These are phyloP conservation scores for Thymus quinquecostatus DNA, from an alignment of 257 asterid species.

Conservation along the genomic window DNA sequence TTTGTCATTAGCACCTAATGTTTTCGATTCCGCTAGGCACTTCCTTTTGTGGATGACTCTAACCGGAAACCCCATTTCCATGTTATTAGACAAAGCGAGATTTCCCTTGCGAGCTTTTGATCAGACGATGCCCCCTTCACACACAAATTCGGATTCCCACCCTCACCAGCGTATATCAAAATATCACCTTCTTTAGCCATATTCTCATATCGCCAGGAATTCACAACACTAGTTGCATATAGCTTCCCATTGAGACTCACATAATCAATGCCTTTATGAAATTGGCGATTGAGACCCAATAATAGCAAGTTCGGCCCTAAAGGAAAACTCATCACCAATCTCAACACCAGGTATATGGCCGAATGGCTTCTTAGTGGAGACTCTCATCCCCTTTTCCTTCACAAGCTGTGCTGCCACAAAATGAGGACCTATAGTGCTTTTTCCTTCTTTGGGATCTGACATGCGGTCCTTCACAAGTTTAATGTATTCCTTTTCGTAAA, in stretches of 20 bases:
- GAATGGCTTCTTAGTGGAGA: slow-evolving; percentile 30
- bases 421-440: background rate
- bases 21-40: slow-evolving; percentile 23
- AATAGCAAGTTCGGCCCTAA: slow-evolving; percentile 63
- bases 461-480: slow-evolving; percentile 44
- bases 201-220: slow-evolving; percentile 63
- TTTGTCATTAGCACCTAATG: slow-evolving; percentile 22
- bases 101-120: slow-evolving; percentile 78
- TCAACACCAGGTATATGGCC: slow-evolving; percentile 73
- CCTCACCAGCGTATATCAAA: slow-evolving; percentile 73
- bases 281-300: slow-evolving; percentile 67
- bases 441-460: slow-evolving; percentile 36
- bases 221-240: slow-evolving; percentile 70
- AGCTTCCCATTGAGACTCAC: slow-evolving; percentile 33
- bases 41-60: slow-evolving; percentile 64
- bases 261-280: slow-evolving; percentile 56
- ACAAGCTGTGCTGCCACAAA: slow-evolving; percentile 23
- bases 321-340: slow-evolving; percentile 70
- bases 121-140: slow-evolving; percentile 50
- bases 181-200: slow-evolving; percentile 30
- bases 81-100: slow-evolving; percentile 65
- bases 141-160: slow-evolving; percentile 46
- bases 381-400: slow-evolving; percentile 27
- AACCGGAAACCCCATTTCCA: slow-evolving; percentile 48
- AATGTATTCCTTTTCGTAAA: slow-evolving; percentile 46